phyloP scores from a whole-genome alignment of 495 filamentous ascomycete species.

The Aeminium ludgeri region DNA sequence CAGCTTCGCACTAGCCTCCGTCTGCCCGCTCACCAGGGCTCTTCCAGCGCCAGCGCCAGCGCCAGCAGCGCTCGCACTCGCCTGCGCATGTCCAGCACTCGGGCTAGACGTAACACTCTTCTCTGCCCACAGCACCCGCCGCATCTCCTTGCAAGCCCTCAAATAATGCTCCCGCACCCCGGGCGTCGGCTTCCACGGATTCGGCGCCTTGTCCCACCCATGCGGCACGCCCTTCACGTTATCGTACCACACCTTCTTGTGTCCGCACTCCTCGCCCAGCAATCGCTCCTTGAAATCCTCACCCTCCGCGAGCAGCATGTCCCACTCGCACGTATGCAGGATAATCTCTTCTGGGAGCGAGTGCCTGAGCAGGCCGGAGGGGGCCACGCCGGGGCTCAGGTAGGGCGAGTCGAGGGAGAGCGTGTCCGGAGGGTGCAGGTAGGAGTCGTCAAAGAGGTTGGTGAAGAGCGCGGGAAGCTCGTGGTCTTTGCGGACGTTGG shows the following conservation, averaged over 20 bases:
- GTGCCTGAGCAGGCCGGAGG: conserved; percentile 30
- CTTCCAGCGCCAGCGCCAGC: too few relatives aligned
- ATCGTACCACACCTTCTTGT: conserved; percentile 54
- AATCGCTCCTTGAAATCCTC: conserved; percentile 50
- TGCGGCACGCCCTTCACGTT: conserved; percentile 60
- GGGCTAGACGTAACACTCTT: background rate
- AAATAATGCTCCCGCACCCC: conserved; percentile 27
- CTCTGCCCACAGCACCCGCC: conserved; percentile 21
- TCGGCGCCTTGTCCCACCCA: conserved; percentile 77
- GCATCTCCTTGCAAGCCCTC: conserved; percentile 30
- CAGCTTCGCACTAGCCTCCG: too few relatives aligned
- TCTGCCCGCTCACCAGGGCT: too few relatives aligned
- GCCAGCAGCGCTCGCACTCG: too few relatives aligned
- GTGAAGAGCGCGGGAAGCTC: conserved; percentile 60
- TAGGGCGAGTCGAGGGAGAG: conserved; percentile 38
- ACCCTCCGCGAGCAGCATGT: conserved; percentile 72
- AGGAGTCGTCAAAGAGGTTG: conserved; percentile 71
- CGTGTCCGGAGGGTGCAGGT: conserved; percentile 43
- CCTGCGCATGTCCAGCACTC: background rate
- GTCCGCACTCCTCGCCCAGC: conserved; percentile 34
- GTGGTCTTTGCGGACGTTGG: conserved; percentile 47
- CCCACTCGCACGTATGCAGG: conserved; percentile 75
- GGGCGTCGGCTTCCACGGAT: conserved; percentile 45
- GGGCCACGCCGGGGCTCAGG: conserved; percentile 46
- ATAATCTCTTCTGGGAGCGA: conserved; percentile 47